phyloP scores from a whole-genome alignment of 1,139 yeast species.

The Saccharomyces hybrid region DNA sequence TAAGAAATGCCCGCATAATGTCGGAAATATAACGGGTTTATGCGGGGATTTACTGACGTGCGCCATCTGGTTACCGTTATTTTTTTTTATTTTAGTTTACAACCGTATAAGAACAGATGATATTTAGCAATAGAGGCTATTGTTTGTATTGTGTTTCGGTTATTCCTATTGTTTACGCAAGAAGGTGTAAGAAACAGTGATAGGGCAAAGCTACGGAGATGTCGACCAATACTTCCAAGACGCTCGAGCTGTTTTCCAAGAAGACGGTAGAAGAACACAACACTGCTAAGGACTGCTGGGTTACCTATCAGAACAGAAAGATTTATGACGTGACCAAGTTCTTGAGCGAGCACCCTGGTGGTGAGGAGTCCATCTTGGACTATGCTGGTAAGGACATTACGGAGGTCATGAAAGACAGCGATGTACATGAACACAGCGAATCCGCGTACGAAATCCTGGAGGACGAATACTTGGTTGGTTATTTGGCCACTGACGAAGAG shows the following conservation, averaged over 20 bases:
- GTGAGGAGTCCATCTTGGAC: constrained; percentile 50
- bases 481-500: constrained; percentile 56
- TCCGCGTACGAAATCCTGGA: constrained; percentile 83
- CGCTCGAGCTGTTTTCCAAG: constrained; percentile 40
- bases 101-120: neutral
- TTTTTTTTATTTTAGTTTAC: neutral
- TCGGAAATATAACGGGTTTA: neutral
- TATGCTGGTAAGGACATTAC: constrained; percentile 84
- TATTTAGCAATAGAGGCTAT: neutral
- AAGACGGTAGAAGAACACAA: constrained; percentile 44
- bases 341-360: constrained; percentile 82
- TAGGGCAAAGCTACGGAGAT: constrained; percentile 5
- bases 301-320: constrained; percentile 65
- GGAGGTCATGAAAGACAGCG: constrained; percentile 60
- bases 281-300: constrained; percentile 59
- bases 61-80: neutral
- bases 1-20: neutral
- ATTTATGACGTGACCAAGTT: constrained; percentile 77
- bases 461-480: constrained; percentile 59
- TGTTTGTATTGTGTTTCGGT: neutral
- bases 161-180: neutral
- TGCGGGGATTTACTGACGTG: constrained; percentile 1
- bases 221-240: constrained; percentile 17
- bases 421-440: constrained; percentile 72
- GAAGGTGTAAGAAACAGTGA: neutral